Evolutionary conservation across 169 alveolate species (phyloP).

Genomic region (Plasmodium yoelii): DNA sequence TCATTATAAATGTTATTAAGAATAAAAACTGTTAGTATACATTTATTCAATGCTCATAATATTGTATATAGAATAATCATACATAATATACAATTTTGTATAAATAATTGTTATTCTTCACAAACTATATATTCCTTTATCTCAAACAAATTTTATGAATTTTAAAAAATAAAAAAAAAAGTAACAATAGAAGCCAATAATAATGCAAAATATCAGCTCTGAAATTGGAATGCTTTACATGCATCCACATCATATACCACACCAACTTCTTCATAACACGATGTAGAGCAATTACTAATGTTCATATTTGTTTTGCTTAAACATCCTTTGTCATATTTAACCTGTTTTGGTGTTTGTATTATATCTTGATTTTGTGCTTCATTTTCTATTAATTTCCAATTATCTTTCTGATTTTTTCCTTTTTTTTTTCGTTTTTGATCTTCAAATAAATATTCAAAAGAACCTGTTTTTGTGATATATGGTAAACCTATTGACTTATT

Average conservation of each 20-base stretch:
- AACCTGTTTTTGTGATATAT: conserved; percentile 26
- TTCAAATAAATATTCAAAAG: conserved; percentile 65
- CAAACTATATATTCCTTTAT: too few relatives aligned
- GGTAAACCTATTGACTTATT: conserved; percentile 78
- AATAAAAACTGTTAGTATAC: too few relatives aligned
- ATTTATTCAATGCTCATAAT: too few relatives aligned
- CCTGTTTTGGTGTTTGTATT: background rate
- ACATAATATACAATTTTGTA: too few relatives aligned
- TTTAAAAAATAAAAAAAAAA: too few relatives aligned
- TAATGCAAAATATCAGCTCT: conserved; percentile 7
- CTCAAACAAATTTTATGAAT: too few relatives aligned
- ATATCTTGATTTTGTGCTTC: background rate
- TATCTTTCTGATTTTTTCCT: conserved; percentile 3
- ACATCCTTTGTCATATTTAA: background rate
- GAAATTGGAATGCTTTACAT: too few relatives aligned
- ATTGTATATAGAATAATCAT: too few relatives aligned
- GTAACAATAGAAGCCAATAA: background rate
- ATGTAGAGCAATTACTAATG: conserved; percentile 63
- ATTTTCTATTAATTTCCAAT: conserved; percentile 9
- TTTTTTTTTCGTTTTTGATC: conserved; percentile 9
- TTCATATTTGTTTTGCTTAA: conserved; percentile 14
- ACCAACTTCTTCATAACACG: conserved; percentile 17
- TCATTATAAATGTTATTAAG: too few relatives aligned
- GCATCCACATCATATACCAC: too few relatives aligned
- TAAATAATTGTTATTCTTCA: too few relatives aligned